Conservation (phyloP, 768 basidiomycete genomes). For the Agaricus sinodeliciosus region DNA sequence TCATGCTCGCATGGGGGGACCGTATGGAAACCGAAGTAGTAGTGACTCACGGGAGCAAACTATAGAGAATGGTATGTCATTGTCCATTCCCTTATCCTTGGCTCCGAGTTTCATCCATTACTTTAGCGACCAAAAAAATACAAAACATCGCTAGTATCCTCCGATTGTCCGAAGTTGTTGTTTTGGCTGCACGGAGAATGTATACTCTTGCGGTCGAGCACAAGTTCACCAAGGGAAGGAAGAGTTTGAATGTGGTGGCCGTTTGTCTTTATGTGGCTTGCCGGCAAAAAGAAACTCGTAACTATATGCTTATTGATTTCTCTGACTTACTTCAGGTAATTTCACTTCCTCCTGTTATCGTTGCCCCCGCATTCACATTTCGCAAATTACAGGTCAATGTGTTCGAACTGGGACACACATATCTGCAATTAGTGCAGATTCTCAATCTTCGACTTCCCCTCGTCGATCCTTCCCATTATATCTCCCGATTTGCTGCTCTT, state of each 20-base stretch:
- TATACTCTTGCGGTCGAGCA: conserved; percentile 93
- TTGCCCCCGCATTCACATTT: not conserved
- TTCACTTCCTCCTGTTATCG: not conserved
- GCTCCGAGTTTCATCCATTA: conserved; percentile 5
- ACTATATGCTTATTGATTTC: conserved; percentile 98
- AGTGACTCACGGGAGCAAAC: conserved; percentile 87
- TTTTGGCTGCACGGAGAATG: conserved; percentile 74
- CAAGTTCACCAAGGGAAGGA: conserved; percentile 91
- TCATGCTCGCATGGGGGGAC: conserved; percentile 75
- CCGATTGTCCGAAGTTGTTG: conserved; percentile 72
- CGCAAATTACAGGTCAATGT: conserved; percentile 73
- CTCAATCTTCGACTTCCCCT: conserved; percentile 81
- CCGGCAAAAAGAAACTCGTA: conserved; percentile 82
- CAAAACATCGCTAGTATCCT: conserved; percentile 75
- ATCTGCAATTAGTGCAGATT: conserved; percentile 87
- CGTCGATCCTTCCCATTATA: conserved; percentile 95
- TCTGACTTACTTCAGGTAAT: conserved; percentile 87
- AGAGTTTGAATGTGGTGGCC: conserved; percentile 89
- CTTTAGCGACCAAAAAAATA: conserved; percentile 73
- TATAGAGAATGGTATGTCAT: conserved; percentile 71
- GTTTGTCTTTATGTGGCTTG: conserved; percentile 95
- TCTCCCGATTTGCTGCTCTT: conserved; percentile 88
- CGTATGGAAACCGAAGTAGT: conserved; percentile 73
- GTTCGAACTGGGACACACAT: conserved; percentile 93
- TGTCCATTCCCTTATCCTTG: not conserved